These are phyloP conservation scores for Crithidia mellificae DNA, from an alignment of 208 protist species.

Conservation along the genomic window DNA sequence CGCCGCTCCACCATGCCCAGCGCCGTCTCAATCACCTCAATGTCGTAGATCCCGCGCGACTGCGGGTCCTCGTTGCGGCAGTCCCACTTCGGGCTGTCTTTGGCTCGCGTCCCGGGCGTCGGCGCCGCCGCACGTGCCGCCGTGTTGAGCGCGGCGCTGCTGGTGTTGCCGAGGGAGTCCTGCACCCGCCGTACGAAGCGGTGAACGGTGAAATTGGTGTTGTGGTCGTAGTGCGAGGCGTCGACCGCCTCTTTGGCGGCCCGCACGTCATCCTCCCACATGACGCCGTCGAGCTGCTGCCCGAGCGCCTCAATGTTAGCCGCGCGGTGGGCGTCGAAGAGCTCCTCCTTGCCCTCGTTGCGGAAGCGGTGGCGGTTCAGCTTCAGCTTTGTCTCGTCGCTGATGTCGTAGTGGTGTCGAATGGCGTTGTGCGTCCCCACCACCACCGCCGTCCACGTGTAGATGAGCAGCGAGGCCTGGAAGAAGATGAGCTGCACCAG, in stretches of 20 bases:
- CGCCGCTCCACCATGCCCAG: conserved; percentile 62
- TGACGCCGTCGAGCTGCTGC: conserved; percentile 68
- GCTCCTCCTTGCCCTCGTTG: conserved; percentile 50
- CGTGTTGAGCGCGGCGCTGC: conserved; percentile 24
- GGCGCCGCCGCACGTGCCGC: conserved; percentile 3
- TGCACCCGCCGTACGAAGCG: conserved; percentile 65
- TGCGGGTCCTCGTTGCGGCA: conserved; percentile 82
- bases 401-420: conserved; percentile 75
- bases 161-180: conserved; percentile 44
- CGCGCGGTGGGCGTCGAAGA: conserved; percentile 68
- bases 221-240: conserved; percentile 74
- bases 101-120: conserved; percentile 2
- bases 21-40: conserved; percentile 70
- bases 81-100: conserved; percentile 56
- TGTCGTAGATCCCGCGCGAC: conserved; percentile 57
- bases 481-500: conserved; percentile 46
- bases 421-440: conserved; percentile 72
- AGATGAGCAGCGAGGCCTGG: conserved; percentile 44
- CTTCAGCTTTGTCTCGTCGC: conserved; percentile 76
- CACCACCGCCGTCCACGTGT: conserved; percentile 53
- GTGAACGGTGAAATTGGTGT: conserved; percentile 47
- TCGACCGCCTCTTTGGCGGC: conserved; percentile 82
- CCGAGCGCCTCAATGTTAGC: conserved; percentile 70
- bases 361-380: conserved; percentile 59
- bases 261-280: conserved; percentile 78